These are phyloP conservation scores for Malus sieversii DNA, from an alignment of 306 rosid species.

Conservation along the genomic window DNA sequence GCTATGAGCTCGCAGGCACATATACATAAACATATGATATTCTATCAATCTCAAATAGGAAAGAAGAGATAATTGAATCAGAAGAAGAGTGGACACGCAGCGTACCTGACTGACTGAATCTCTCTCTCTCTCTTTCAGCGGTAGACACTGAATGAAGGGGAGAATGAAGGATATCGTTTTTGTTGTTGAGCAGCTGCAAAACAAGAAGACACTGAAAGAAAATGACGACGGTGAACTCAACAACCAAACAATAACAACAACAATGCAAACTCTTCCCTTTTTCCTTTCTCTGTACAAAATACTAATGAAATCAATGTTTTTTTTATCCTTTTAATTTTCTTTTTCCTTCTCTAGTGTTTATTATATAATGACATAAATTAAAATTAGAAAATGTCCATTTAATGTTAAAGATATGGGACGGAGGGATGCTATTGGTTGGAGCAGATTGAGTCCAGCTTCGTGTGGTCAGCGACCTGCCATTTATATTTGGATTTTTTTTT, in stretches of 20 bases:
- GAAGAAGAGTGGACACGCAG: too few relatives aligned
- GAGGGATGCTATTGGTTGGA: slow-evolving; percentile 54
- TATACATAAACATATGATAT: not conserved
- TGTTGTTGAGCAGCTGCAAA: too few relatives aligned
- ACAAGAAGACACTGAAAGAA: too few relatives aligned
- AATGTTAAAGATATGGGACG: slow-evolving; percentile 40
- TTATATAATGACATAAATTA: not conserved
- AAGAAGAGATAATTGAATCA: too few relatives aligned
- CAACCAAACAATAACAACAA: too few relatives aligned
- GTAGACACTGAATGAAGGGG: too few relatives aligned
- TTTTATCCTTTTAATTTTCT: not conserved
- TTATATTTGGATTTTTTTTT: not conserved
- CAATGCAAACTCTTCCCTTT: too few relatives aligned
- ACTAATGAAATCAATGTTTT: not conserved
- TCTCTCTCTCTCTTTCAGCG: too few relatives aligned
- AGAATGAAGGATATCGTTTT: too few relatives aligned
- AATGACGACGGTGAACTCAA: slow-evolving; percentile 15
- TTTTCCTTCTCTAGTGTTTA: not conserved
- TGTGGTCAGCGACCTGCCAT: slow-evolving; percentile 40
- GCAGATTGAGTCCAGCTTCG: slow-evolving; percentile 52
- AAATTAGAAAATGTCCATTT: not conserved
- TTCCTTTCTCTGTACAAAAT: too few relatives aligned
- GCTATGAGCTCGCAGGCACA: not conserved
- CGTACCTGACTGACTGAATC: too few relatives aligned
- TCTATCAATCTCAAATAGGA: too few relatives aligned